A percentile compares a stretch with the other conserved stretches of the same genome.
phyloP scores from a whole-genome alignment of 345 rosid genomes.

The Theobroma cacao region DNA sequence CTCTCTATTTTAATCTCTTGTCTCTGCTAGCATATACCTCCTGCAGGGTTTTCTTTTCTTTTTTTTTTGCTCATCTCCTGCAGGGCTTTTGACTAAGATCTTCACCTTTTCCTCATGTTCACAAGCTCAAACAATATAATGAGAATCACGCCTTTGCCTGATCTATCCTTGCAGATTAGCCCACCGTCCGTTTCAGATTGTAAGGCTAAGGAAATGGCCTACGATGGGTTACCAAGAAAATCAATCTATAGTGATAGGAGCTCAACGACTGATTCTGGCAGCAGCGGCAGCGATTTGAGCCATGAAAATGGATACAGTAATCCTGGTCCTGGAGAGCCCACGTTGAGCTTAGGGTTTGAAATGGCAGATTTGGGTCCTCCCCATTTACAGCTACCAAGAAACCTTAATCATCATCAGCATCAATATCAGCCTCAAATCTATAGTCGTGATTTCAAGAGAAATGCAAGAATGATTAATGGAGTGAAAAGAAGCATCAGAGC shows the following conservation, averaged over 20 bases:
- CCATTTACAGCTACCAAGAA: slow-evolving; percentile 23
- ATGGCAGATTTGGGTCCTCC: slow-evolving; percentile 31
- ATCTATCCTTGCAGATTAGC: slow-evolving; percentile 91
- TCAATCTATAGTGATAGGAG: slow-evolving; percentile 43
- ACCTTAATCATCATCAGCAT: slow-evolving; percentile 36
- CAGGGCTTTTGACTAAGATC: slow-evolving; percentile 14
- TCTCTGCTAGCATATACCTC: slow-evolving; percentile 4
- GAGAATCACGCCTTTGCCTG: slow-evolving; percentile 48
- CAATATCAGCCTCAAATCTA: slow-evolving; percentile 62
- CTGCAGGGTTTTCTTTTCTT: background rate
- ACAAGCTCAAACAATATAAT: slow-evolving; percentile 34
- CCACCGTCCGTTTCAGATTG: slow-evolving; percentile 48
- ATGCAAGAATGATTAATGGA: slow-evolving; percentile 40
- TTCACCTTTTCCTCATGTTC: slow-evolving; percentile 27
- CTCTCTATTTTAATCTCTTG: background rate
- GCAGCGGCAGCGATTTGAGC: slow-evolving; percentile 73
- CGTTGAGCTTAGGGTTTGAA: slow-evolving; percentile 69
- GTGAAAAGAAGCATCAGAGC: slow-evolving; percentile 73
- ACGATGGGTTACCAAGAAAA: slow-evolving; percentile 26
- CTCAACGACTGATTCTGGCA: slow-evolving; percentile 71
- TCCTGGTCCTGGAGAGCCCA: slow-evolving; percentile 34
- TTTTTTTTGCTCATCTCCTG: too few relatives aligned
- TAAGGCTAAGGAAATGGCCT: slow-evolving; percentile 18
- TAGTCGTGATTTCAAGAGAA: slow-evolving; percentile 82
- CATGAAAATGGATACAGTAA: slow-evolving; percentile 48